phyloP scores from a whole-genome alignment of 2,329 filamentous ascomycete genomes.

The Septoria linicola region DNA sequence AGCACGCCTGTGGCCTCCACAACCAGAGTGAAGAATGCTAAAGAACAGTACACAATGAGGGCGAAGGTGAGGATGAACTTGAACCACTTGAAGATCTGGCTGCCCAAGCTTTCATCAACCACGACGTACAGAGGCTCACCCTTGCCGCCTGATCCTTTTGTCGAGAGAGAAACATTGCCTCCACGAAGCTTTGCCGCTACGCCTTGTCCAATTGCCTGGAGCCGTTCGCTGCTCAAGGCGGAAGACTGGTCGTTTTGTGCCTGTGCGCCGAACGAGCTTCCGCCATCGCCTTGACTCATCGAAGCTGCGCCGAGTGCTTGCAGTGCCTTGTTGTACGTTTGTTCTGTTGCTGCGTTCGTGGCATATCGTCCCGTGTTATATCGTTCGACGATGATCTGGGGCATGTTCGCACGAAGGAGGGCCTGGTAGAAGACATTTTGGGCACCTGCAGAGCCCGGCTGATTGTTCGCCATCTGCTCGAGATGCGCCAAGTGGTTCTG shows the following conservation, averaged over 20 bases:
- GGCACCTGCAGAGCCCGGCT: constrained; percentile 78
- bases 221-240: constrained; percentile 58
- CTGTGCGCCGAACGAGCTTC: constrained; percentile 26
- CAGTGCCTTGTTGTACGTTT: constrained; percentile 75
- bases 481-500: constrained; percentile 72
- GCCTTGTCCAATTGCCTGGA: constrained; percentile 79
- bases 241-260: constrained; percentile 40
- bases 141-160: constrained; percentile 66
- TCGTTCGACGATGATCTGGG: constrained; percentile 85
- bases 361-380: constrained; percentile 86
- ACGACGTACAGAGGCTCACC: constrained; percentile 90
- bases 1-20: constrained; percentile 78
- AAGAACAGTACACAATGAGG: constrained; percentile 73
- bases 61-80: constrained; percentile 80
- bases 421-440: constrained; percentile 95
- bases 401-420: constrained; percentile 87
- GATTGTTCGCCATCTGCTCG: constrained; percentile 90
- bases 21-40: constrained; percentile 76
- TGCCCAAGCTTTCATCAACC: constrained; percentile 82
- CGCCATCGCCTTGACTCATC: constrained; percentile 29
- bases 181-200: constrained; percentile 70
- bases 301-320: constrained; percentile 56
- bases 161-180: constrained; percentile 60
- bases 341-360: constrained; percentile 72
- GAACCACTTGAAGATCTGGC: constrained; percentile 82